These are phyloP conservation scores for Epithemia pelagica DNA, from an alignment of 108 stramenopile genomes.

Conservation along the genomic window DNA sequence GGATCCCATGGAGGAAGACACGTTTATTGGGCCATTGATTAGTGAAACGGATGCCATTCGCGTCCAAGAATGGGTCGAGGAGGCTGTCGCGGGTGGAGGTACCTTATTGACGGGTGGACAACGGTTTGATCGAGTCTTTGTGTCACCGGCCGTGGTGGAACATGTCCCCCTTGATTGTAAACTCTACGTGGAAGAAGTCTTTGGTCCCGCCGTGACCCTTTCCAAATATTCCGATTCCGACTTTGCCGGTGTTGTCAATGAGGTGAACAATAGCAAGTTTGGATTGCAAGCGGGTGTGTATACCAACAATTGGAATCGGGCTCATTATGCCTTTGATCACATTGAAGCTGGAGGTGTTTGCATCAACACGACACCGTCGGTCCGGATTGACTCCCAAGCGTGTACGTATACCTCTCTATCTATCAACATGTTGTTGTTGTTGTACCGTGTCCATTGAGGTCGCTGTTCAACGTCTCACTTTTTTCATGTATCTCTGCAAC, in stretches of 20 bases:
- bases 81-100: slow-evolving; percentile 74
- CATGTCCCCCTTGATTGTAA: slow-evolving; percentile 49
- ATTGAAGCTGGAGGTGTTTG: slow-evolving; percentile 16
- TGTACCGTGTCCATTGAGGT: too few relatives aligned
- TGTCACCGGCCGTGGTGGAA: slow-evolving; percentile 80
- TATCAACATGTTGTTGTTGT: too few relatives aligned
- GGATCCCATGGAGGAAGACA: slow-evolving; percentile 24
- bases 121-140: slow-evolving; percentile 65
- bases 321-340: slow-evolving; percentile 28
- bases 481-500: slow-evolving; percentile 22
- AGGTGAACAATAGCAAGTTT: slow-evolving; percentile 19
- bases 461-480: too few relatives aligned
- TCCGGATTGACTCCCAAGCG: slow-evolving; percentile 19
- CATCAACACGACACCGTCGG: slow-evolving; percentile 16
- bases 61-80: slow-evolving; percentile 82
- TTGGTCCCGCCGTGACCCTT: slow-evolving; percentile 75
- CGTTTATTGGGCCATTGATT: slow-evolving; percentile 25
- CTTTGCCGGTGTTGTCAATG: slow-evolving; percentile 8
- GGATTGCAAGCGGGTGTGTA: slow-evolving; percentile 28
- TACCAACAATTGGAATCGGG: slow-evolving; percentile 18
- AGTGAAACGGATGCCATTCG: slow-evolving; percentile 37
- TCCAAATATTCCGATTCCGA: slow-evolving; percentile 25
- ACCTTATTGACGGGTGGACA: slow-evolving; percentile 56
- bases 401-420: too few relatives aligned
- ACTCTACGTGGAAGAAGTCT: slow-evolving; percentile 76